A percentile compares a stretch with the other conserved stretches of the same genome.
Conservation (phyloP, 805 yeast genomes). For the Henningerozyma blattae region DNA sequence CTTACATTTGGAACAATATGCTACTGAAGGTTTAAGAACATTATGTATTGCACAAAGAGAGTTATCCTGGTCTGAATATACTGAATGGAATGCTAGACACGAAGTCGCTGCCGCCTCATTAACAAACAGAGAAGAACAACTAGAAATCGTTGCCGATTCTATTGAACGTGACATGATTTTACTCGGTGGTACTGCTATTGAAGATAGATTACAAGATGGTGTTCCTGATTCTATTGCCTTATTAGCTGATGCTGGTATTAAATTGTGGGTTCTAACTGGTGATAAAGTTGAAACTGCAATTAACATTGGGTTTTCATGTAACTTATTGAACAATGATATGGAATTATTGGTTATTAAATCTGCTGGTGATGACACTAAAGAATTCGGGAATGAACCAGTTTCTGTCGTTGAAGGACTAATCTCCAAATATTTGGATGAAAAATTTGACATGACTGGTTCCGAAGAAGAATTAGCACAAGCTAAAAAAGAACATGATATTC, state of each 20-base stretch:
- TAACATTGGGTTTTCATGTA: slow-evolving; percentile 79
- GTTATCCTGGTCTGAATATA: slow-evolving; percentile 48
- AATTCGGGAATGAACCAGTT: slow-evolving; percentile 29
- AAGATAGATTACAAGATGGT: slow-evolving; percentile 76
- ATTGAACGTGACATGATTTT: slow-evolving; percentile 55
- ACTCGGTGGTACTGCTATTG: slow-evolving; percentile 80
- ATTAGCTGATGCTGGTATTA: slow-evolving; percentile 65
- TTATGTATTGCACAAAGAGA: slow-evolving; percentile 68
- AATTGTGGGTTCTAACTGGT: slow-evolving; percentile 79
- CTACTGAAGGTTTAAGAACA: slow-evolving; percentile 76
- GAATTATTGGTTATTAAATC: slow-evolving; percentile 46
- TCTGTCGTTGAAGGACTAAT: slow-evolving; percentile 37
- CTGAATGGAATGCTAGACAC: slow-evolving; percentile 51
- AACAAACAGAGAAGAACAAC: slow-evolving; percentile 52
- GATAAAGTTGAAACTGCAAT: slow-evolving; percentile 86
- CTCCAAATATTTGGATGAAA: slow-evolving; percentile 38
- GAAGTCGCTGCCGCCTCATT: slow-evolving; percentile 54
- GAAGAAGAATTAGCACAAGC: slow-evolving; percentile 44
- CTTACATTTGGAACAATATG: slow-evolving; percentile 61
- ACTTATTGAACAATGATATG: slow-evolving; percentile 64
- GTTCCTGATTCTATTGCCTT: slow-evolving; percentile 71
- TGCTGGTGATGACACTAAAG: slow-evolving; percentile 41
- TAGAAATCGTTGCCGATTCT: slow-evolving; percentile 65
- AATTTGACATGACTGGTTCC: slow-evolving; percentile 49
- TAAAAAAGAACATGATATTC: slow-evolving; percentile 50